phyloP scores from a whole-genome alignment of 108 stramenopile genomes.

The Fragilariopsis cylindrus region DNA sequence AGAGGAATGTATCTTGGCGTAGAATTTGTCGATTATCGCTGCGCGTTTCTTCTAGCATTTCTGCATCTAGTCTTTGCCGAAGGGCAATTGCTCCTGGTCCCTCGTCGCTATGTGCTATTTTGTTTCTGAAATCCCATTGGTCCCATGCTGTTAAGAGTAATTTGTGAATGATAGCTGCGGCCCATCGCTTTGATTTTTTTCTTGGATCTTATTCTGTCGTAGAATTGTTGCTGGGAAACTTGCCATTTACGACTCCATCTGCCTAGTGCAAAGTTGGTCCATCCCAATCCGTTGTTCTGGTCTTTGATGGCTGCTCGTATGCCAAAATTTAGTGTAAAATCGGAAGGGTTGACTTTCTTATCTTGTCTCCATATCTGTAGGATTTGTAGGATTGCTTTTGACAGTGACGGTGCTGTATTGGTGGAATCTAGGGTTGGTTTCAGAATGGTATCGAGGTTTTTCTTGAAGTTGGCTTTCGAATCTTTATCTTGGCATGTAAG shows the following conservation, averaged over 20 bases:
- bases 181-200: neutral
- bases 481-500: no score
- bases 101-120: neutral
- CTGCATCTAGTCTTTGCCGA: neutral
- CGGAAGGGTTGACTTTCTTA: no score
- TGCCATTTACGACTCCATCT: neutral
- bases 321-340: neutral
- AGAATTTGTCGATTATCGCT: no score
- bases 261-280: neutral
- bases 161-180: neutral
- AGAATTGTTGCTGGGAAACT: neutral
- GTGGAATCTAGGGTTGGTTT: neutral
- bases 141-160: neutral
- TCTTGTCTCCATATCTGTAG: neutral
- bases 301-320: neutral
- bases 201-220: neutral
- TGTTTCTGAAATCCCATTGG: constrained; percentile 3
- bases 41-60: neutral
- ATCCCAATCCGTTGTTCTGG: neutral
- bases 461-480: neutral
- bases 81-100: neutral
- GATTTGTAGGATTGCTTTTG: neutral
- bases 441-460: neutral
- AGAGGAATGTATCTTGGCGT: no score
- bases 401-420: neutral